These are phyloP conservation scores for Sugiyamaella americana DNA, from an alignment of 805 yeast species.

Conservation along the genomic window DNA sequence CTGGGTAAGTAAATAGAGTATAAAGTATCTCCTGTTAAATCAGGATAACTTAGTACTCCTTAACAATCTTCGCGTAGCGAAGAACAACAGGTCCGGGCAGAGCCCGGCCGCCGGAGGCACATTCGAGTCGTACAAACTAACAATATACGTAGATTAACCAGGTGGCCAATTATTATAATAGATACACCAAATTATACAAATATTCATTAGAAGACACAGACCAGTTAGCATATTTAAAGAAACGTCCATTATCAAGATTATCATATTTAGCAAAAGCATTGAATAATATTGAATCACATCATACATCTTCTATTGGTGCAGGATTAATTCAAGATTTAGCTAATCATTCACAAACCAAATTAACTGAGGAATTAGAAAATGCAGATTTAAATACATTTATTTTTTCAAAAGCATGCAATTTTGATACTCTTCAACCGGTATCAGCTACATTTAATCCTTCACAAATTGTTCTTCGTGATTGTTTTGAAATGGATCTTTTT, in stretches of 20 bases:
- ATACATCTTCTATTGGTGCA: background rate
- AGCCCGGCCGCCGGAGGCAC: too few relatives aligned
- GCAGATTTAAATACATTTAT: slow-evolving; percentile 11
- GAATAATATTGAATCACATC: slow-evolving; percentile 6
- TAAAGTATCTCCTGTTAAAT: too few relatives aligned
- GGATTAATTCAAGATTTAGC: slow-evolving; percentile 7
- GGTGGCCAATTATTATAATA: slow-evolving; percentile 6
- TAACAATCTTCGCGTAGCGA: too few relatives aligned
- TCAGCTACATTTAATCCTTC: slow-evolving; percentile 14
- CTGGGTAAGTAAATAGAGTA: slow-evolving; percentile 6
- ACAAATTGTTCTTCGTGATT: slow-evolving; percentile 11
- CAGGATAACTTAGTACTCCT: too few relatives aligned
- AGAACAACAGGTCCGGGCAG: too few relatives aligned
- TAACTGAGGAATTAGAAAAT: slow-evolving; percentile 12
- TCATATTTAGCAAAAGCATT: slow-evolving; percentile 11
- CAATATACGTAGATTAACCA: background rate
- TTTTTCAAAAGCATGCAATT: slow-evolving; percentile 16
- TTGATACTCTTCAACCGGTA: slow-evolving; percentile 18
- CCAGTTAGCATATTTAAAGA: slow-evolving; percentile 10
- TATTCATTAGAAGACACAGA: slow-evolving; percentile 15
- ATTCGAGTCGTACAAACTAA: too few relatives aligned
- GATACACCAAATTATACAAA: slow-evolving; percentile 11
- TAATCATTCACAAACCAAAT: slow-evolving; percentile 6
- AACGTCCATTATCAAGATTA: slow-evolving; percentile 17
- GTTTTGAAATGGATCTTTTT: slow-evolving; percentile 15